phyloP scores from a whole-genome alignment of 179 eudicot genomes.

The Drosera spatulata region DNA sequence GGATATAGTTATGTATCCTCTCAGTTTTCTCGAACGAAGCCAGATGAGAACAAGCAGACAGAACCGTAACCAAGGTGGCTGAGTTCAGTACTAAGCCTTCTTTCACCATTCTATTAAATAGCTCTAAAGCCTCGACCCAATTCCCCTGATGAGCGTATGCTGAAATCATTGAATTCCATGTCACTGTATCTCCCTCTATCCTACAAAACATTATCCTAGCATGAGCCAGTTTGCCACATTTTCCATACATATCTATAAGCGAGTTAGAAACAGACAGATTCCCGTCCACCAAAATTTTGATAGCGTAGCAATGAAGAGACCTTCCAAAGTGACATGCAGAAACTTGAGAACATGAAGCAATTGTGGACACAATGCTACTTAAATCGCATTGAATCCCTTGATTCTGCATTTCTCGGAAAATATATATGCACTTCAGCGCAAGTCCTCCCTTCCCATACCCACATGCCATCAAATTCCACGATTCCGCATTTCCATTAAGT shows the following conservation, averaged over 20 bases:
- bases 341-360: slow-evolving; percentile 48
- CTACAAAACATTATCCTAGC: slow-evolving; percentile 36
- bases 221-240: slow-evolving; percentile 23
- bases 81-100: slow-evolving; percentile 35
- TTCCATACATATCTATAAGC: slow-evolving; percentile 66
- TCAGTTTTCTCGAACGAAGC: slow-evolving; percentile 44
- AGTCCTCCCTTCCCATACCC: slow-evolving; percentile 44
- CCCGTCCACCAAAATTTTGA: slow-evolving; percentile 24
- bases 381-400: slow-evolving; percentile 26
- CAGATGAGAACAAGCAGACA: slow-evolving; percentile 50
- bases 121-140: slow-evolving; percentile 32
- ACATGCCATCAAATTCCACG: slow-evolving; percentile 54
- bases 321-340: slow-evolving; percentile 27
- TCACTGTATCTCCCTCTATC: slow-evolving; percentile 32
- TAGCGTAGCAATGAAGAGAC: slow-evolving; percentile 50
- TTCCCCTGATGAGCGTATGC: slow-evolving; percentile 32
- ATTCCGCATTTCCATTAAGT: slow-evolving; percentile 24
- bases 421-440: slow-evolving; percentile 23
- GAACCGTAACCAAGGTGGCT: slow-evolving; percentile 37
- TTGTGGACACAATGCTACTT: slow-evolving; percentile 35
- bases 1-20: slow-evolving; percentile 33
- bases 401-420: slow-evolving; percentile 45
- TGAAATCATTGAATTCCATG: slow-evolving; percentile 61
- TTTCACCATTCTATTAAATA: slow-evolving; percentile 43
- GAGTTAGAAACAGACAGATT: slow-evolving; percentile 46